Evolutionary conservation across 768 basidiomycete species (phyloP), one percentile per base, ranked within the genome.

Genomic region (Kwoniella sp.): DNA sequence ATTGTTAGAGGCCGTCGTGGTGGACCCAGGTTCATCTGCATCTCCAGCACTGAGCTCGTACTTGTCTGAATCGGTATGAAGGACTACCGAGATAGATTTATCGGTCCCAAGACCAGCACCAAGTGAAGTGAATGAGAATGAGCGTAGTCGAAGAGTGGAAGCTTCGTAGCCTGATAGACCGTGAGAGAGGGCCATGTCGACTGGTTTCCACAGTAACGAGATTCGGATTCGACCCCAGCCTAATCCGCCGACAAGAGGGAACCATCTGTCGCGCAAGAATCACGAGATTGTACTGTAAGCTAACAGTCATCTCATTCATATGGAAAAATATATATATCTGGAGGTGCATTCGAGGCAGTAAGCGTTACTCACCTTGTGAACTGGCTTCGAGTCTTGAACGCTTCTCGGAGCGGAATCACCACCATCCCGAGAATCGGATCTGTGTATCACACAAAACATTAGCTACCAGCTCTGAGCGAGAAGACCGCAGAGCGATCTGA

Each of bases 191-290:
- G 53, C 15, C 26, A 79, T 70, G 33, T 81, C 78, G 40, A 81
- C 56, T 1, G 79, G 70, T 60, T 79, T 81, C 74, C 78, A 81
- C 0, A 81, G 68, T 1, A 79, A 61, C 0, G 78, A 79, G 6
- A 81, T 44, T 1, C 78, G 73, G 29, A 78, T 60, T n/a, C 72
- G 49, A 7, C 79, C 79, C 68, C 75, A 75, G 1, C 80, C 80
- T 1, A 81, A 60, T 4, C 80, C 80, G 1, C 77, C 80, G 2
- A 74, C 64, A 1, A 78, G 58, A 8, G 75, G 74, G 58, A 72
- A 78, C 68, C 69, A 73, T 51, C 78, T 76, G 26, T 8, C 24
- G 21, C 48, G n/a, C 7, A 21, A 25, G n/a, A n/a, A 17, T 19
- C 10, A 26, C 4, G 17, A 25, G 19, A 58, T 4, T 19, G 6